phyloP scores from a whole-genome alignment of 225 moss, liverwort and hornwort species.

The Lunularia cruciata region DNA sequence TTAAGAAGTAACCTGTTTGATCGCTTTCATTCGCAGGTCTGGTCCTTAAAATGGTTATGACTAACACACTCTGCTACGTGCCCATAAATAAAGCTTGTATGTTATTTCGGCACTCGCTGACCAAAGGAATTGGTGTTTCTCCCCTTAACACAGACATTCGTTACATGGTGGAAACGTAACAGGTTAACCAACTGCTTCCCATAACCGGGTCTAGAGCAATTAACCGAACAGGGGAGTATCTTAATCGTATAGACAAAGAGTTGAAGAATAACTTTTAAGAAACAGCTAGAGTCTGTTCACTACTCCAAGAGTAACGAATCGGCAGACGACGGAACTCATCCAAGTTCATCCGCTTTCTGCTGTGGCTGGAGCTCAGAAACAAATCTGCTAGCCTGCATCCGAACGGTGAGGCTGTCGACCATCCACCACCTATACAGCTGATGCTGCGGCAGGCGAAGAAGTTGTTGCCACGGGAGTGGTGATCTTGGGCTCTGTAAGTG shows the following conservation, averaged over 20 bases:
- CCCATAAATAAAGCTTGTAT: neutral
- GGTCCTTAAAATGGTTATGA: neutral
- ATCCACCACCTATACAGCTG: slow-evolving; percentile 9
- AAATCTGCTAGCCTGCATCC: too few species aligned
- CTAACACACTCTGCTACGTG: neutral
- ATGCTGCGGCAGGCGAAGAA: slow-evolving; percentile 4
- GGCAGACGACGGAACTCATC: too few species aligned
- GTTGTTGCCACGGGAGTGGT: neutral
- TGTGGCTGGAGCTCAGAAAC: too few species aligned
- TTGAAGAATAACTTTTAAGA: neutral
- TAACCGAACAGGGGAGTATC: neutral
- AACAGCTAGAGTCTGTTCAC: neutral
- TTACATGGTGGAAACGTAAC: neutral
- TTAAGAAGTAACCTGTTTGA: neutral
- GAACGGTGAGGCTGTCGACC: too few species aligned
- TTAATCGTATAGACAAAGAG: neutral
- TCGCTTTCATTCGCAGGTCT: neutral
- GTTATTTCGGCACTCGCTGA: neutral
- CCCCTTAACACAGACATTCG: neutral
- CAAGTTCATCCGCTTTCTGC: too few species aligned
- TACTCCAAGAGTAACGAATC: slow-evolving; percentile 1
- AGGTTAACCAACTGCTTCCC: neutral
- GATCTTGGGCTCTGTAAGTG: neutral
- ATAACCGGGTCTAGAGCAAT: neutral
- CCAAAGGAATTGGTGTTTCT: neutral